Base-by-base conservation (phyloP, 2,329 filamentous ascomycete species). In the Colletotrichum sp. region DNA sequence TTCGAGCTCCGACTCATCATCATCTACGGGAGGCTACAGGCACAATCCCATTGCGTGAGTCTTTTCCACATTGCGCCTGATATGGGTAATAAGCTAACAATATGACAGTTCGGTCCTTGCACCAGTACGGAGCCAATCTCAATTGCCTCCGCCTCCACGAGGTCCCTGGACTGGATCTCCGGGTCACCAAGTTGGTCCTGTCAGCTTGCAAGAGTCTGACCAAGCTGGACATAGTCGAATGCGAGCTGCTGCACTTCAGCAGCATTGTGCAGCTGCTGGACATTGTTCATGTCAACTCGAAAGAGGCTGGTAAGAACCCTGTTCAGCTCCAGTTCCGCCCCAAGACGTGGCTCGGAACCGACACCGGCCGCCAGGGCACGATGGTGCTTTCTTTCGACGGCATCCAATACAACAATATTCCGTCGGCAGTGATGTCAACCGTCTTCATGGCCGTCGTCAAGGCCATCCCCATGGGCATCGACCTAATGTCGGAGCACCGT, bases 221-320 rank as follows among this genome's bases (percentile, higher is more conserved):
- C 59, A 55, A 69, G 0, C 36, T 85, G 2, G 77, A 79, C 8
- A 64, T 84, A 1, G 76, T 82, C 32, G 78, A 82, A 8, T 84
- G 83, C 67, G 82, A 83, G 16, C 70, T 84, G 0, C 39, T 85
- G 1, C 79, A 82, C 63, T 77, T 85, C 16, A 78, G 78, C 2
- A 24, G 69, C 5, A 77, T 81, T 2, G 55, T 75, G 8, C 34
- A 60, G 0, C 34, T 85, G 0, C 21, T 85, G 6, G 36, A 79
- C 1, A 8, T 71, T 1, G 28, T 83, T 1, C 76, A 71, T 0
- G 77, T 74, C 39, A 82, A 82, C 60, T 62, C 18, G 4, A 69
- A 16, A 28, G 69, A 66, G 5, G 49, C 68, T 4, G 36, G 79
- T 18, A 82, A 79, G 16, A 78, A 72, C 4, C 81, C 57, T 6